Evolutionary conservation across 768 basidiomycete species (phyloP).

Genomic region (Lactarius trivialis): DNA sequence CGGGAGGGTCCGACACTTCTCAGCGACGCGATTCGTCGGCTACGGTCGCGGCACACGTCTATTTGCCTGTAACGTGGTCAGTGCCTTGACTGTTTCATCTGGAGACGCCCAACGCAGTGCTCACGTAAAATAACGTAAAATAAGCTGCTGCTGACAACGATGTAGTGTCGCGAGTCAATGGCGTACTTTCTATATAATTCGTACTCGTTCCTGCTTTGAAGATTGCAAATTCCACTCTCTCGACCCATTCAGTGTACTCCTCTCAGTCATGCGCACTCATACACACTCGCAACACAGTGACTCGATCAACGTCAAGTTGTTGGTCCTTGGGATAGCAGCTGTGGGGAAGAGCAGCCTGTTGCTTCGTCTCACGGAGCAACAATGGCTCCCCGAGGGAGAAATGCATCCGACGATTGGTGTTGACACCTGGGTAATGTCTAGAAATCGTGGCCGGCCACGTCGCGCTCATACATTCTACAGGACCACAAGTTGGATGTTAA

Average conservation of each 20-base stretch:
- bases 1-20: neutral
- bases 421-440: constrained; percentile 64
- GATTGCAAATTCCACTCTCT: neutral
- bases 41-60: neutral
- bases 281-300: constrained; percentile 17
- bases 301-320: constrained; percentile 69
- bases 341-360: constrained; percentile 93
- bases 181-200: neutral
- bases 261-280: neutral
- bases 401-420: constrained; percentile 80
- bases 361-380: constrained; percentile 89
- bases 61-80: neutral
- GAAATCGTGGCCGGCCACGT: neutral
- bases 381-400: constrained; percentile 88
- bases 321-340: constrained; percentile 77
- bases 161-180: neutral
- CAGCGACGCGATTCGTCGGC: neutral
- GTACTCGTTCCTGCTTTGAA: neutral
- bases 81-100: constrained; percentile 3
- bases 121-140: neutral
- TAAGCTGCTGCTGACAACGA: neutral
- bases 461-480: constrained; percentile 31
- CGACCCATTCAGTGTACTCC: neutral
- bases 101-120: neutral
- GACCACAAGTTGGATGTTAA: constrained; percentile 82